Evolutionary conservation across 208 protist species (phyloP).

Genomic region (Angomonas deanei): DNA sequence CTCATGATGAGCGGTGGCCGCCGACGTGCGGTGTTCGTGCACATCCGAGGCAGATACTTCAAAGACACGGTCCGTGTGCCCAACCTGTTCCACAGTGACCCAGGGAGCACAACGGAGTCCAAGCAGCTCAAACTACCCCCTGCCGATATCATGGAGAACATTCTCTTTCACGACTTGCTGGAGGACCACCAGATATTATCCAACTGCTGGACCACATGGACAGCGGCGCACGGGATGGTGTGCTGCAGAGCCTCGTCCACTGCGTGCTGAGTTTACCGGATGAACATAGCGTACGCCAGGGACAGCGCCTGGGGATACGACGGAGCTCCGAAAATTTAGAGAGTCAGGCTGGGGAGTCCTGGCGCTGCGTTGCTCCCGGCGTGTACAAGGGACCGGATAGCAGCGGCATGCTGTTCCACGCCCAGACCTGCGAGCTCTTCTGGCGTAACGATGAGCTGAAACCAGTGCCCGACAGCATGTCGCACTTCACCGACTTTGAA

Average conservation of each 20-base stretch:
- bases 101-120: constrained; percentile 55
- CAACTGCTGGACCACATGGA: constrained; percentile 15
- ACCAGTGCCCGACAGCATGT: constrained; percentile 83
- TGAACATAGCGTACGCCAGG: neutral
- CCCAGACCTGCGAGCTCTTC: constrained; percentile 72
- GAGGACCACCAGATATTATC: constrained; percentile 41
- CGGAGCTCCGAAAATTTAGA: constrained; percentile 1
- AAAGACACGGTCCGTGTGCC: constrained; percentile 68
- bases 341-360: constrained; percentile 2
- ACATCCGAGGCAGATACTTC: constrained; percentile 59
- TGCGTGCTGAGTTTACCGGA: constrained; percentile 29
- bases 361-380: constrained; percentile 14
- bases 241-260: constrained; percentile 33
- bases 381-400: constrained; percentile 30
- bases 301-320: neutral
- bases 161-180: constrained; percentile 53
- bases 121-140: constrained; percentile 60
- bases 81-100: constrained; percentile 53
- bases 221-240: constrained; percentile 6
- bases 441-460: constrained; percentile 79
- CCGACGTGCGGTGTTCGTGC: constrained; percentile 72
- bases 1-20: constrained; percentile 61
- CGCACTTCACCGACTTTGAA: constrained; percentile 79
- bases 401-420: constrained; percentile 62
- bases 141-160: constrained; percentile 62